A percentile compares a stretch with the other conserved stretches of the same genome.
phyloP scores from a whole-genome alignment of 2,329 filamentous ascomycete genomes.

The Fusarium dlaminii region DNA sequence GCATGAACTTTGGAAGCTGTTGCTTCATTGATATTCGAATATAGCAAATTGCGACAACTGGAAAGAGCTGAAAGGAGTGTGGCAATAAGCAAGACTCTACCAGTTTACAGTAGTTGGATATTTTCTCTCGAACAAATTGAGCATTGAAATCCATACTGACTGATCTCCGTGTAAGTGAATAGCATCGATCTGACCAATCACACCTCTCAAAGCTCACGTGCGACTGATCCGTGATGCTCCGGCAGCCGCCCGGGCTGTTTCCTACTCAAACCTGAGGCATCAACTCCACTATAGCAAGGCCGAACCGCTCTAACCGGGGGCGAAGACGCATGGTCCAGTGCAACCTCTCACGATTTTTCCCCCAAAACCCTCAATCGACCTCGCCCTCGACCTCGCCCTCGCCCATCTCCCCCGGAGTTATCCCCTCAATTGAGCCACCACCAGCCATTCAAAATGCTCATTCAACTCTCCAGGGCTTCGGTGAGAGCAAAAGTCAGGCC shows the following conservation, averaged over 20 bases:
- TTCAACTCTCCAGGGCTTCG: slow-evolving; percentile 64
- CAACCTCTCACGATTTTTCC: slow-evolving; percentile 55
- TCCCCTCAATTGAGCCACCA: slow-evolving; percentile 59
- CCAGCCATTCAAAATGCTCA: slow-evolving; percentile 63
- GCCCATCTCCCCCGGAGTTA: slow-evolving; percentile 42
- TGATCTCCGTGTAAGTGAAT: slow-evolving; percentile 11
- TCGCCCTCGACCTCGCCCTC: neutral
- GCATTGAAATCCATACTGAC: neutral
- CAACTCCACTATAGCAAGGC: slow-evolving; percentile 23
- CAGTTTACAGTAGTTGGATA: neutral
- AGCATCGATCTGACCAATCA: slow-evolving; percentile 13
- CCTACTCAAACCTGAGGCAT: slow-evolving; percentile 19
- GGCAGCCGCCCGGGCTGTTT: neutral
- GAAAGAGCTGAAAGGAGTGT: neutral
- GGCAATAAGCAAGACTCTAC: neutral
- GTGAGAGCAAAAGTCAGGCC: slow-evolving; percentile 52
- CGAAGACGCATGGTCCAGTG: slow-evolving; percentile 35
- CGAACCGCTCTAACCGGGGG: slow-evolving; percentile 42
- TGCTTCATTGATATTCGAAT: neutral
- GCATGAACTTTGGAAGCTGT: neutral
- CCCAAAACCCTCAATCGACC: slow-evolving; percentile 44
- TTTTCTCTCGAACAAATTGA: neutral
- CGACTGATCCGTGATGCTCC: slow-evolving; percentile 20
- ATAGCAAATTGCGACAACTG: neutral
- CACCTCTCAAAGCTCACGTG: neutral